Conservation (phyloP, 495 filamentous ascomycete species). For the Terfezia boudieri region DNA sequence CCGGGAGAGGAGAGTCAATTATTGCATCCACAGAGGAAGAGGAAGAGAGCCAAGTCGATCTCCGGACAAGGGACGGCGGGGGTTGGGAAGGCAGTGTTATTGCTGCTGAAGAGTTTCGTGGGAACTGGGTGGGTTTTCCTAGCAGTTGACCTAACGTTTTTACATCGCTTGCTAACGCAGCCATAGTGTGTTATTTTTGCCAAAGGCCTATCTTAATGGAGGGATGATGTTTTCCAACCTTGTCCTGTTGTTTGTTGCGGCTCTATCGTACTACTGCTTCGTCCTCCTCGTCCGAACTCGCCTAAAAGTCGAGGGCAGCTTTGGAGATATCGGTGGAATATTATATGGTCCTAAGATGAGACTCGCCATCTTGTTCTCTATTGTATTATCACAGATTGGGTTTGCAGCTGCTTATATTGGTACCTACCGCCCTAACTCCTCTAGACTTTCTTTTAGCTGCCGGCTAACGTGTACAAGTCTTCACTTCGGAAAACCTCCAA, state of each 20-base stretch:
- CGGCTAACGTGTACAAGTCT: slow-evolving; percentile 24
- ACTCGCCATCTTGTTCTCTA: slow-evolving; percentile 62
- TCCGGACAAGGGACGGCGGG: slow-evolving; percentile 16
- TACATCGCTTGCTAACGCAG: neutral
- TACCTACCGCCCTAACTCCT: too few relatives aligned
- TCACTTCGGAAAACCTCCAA: slow-evolving; percentile 85
- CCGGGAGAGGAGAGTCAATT: slow-evolving; percentile 39
- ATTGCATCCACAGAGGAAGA: slow-evolving; percentile 10
- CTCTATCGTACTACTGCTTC: slow-evolving; percentile 87
- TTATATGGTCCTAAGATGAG: slow-evolving; percentile 85
- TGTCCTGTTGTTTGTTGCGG: slow-evolving; percentile 61
- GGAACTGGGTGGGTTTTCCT: slow-evolving; percentile 40
- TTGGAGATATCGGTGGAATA: slow-evolving; percentile 85
- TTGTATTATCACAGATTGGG: slow-evolving; percentile 82
- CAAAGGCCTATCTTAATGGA: slow-evolving; percentile 78
- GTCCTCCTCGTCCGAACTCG: slow-evolving; percentile 74
- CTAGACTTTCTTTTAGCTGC: too few relatives aligned
- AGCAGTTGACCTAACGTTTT: too few relatives aligned
- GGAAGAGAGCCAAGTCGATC: slow-evolving; percentile 2
- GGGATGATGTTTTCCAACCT: slow-evolving; percentile 93
- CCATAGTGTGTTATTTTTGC: slow-evolving; percentile 59
- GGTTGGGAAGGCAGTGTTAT: slow-evolving; percentile 35
- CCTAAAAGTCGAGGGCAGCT: slow-evolving; percentile 62
- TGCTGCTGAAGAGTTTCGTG: slow-evolving; percentile 90
- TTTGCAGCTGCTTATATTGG: slow-evolving; percentile 93